phyloP scores from a whole-genome alignment of 108 stramenopile species.

The Skeletonema costatum region DNA sequence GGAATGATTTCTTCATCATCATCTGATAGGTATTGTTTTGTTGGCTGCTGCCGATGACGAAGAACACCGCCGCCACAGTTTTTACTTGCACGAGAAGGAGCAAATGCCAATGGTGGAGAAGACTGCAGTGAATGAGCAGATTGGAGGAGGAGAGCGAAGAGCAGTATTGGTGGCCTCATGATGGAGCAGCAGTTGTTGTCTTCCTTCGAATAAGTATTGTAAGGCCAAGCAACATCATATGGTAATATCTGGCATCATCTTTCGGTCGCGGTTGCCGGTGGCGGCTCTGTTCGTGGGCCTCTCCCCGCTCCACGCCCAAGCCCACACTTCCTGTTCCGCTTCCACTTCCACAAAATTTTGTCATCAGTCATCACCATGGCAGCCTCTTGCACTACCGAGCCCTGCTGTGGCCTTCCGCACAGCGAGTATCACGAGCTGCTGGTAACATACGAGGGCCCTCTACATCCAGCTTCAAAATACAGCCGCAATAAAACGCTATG shows the following conservation, averaged over 20 bases:
- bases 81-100: too few species aligned
- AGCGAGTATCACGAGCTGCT: conserved; percentile 29
- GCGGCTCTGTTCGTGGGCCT: too few species aligned
- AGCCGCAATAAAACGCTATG: conserved; percentile 14
- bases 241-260: too few species aligned
- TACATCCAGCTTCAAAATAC: not conserved
- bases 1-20: not conserved
- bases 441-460: conserved; percentile 33
- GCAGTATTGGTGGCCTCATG: not conserved
- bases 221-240: too few species aligned
- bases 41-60: not conserved
- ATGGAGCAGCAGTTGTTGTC: not conserved
- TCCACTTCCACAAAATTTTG: too few species aligned
- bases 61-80: not conserved
- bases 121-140: not conserved
- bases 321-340: too few species aligned
- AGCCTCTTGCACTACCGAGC: not conserved
- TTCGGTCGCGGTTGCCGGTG: too few species aligned
- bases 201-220: too few species aligned
- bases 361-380: not conserved
- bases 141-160: not conserved
- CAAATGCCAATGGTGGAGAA: not conserved
- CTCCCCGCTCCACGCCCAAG: too few species aligned
- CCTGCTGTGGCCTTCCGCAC: not conserved
- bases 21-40: not conserved